Conservation (phyloP, 163 green algal species). For the Scenedesmus sp. region DNA sequence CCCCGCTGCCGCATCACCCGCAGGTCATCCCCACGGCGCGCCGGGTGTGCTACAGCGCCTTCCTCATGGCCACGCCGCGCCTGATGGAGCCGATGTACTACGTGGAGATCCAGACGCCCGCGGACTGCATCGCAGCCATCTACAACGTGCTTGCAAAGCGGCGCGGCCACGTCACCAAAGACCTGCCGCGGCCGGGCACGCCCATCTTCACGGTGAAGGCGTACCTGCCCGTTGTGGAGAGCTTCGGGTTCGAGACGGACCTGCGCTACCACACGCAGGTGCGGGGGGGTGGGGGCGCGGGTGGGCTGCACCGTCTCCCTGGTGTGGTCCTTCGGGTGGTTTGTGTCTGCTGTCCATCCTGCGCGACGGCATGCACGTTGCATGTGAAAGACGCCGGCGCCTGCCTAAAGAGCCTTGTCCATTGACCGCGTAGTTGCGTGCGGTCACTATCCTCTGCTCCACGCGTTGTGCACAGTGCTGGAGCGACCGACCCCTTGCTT, state of each 20-base stretch:
- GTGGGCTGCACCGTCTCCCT: too few species aligned
- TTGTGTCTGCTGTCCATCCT: too few species aligned
- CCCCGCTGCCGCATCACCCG: background rate
- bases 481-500: background rate
- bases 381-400: too few species aligned
- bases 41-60: slow-evolving; percentile 94
- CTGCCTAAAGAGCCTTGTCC: too few species aligned
- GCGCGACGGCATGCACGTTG: too few species aligned
- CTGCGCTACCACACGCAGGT: slow-evolving; percentile 96
- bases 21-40: slow-evolving; percentile 95
- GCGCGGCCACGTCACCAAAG: slow-evolving; percentile 95
- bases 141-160: slow-evolving; percentile 98
- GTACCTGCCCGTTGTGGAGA: slow-evolving; percentile 95
- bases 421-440: too few species aligned
- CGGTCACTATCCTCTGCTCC: too few species aligned
- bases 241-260: slow-evolving; percentile 99
- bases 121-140: slow-evolving; percentile 97
- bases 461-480: too few species aligned
- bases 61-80: slow-evolving; percentile 97
- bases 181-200: slow-evolving; percentile 95
- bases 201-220: slow-evolving; percentile 98
- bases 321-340: too few species aligned
- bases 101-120: slow-evolving; percentile 96
- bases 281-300: too few species aligned
- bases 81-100: slow-evolving; percentile 99